Evolutionary conservation across 495 filamentous ascomycete species (phyloP).

Genomic region (Aspergillus hancockii): DNA sequence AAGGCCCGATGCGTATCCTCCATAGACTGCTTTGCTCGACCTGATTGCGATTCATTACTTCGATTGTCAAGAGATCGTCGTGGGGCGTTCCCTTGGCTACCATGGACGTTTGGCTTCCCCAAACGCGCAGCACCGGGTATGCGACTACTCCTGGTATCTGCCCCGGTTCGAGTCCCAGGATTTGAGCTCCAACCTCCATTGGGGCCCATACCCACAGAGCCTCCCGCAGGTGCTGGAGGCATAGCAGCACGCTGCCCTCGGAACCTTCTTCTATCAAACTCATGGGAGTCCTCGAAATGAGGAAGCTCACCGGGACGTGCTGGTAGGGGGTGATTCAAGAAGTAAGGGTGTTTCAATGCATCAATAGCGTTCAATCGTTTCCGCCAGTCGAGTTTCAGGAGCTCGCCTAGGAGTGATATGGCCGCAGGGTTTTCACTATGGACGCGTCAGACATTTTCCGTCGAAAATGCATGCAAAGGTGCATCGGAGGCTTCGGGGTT

Average conservation of each 20-base stretch:
- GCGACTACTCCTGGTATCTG: conserved; percentile 35
- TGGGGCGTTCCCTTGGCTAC: conserved; percentile 21
- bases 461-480: not conserved
- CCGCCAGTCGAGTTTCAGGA: conserved; percentile 86
- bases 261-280: conserved; percentile 87
- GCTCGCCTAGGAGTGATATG: conserved; percentile 75
- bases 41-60: conserved; percentile 11
- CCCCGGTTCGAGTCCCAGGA: conserved; percentile 29
- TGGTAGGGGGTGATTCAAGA: conserved; percentile 74
- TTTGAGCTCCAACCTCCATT: conserved; percentile 57
- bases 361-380: conserved; percentile 91
- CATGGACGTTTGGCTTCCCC: conserved; percentile 25
- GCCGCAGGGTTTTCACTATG: conserved; percentile 56
- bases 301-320: conserved; percentile 81
- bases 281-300: conserved; percentile 89
- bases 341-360: conserved; percentile 91
- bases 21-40: conserved; percentile 12
- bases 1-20: conserved; percentile 25
- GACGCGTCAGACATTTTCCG: conserved; percentile 9
- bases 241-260: conserved; percentile 74
- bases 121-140: conserved; percentile 36
- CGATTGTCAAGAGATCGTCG: conserved; percentile 30
- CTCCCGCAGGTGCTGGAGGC: conserved; percentile 88
- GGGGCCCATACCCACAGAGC: conserved; percentile 76
- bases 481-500: not conserved